Base-by-base conservation (phyloP, 228 moss, liverwort and hornwort genomes). In the Sphagnum magellanicum region DNA sequence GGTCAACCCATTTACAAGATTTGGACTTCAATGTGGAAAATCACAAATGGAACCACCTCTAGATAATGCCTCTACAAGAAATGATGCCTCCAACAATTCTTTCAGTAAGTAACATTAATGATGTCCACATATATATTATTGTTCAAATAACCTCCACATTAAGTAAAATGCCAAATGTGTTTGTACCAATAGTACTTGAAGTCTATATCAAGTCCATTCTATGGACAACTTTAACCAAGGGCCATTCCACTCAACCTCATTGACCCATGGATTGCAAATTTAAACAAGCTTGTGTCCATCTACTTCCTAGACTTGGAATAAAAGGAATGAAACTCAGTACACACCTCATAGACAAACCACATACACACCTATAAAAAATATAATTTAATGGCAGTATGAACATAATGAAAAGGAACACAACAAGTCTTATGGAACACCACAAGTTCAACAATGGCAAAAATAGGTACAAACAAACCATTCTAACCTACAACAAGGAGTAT, bases 161-260 rank as follows among this genome's bases (percentile, higher is more conserved):
- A 13, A 48, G 49, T 49, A 47, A 61, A 3, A 49, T 64, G 48
- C 64, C 17, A 17, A 64, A 4, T 64, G 46, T 48, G 13, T 13
- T 49, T 8, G 1, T 47, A 70, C 55, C 32, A 16, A 47, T 51
- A 8, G 49, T 87, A 98, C 98, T 94, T 98, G 98, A 67, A 94
- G 98, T 17, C 89, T 92, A 71, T 94, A 98, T 73, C 92, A 92
- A 57, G 92, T 98, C 98, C 98, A 98, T 74, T 98, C 94, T 8
- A 86, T 81, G 5, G 98, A 98, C 59, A 94, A 77, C 85, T 98
- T 94, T 52, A 94, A 98, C 98, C 98, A 98, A 11, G 98, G 98
- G 4, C 98, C 98, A 79, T 98, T 98, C 98, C 98, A 98, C 75
- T 98, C 98, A 61, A 98, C 98, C 66, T 98, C 98, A 74, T 98